These are phyloP conservation scores for Phlebiopsis gigantea DNA, from an alignment of 768 basidiomycete genomes.

Conservation along the genomic window DNA sequence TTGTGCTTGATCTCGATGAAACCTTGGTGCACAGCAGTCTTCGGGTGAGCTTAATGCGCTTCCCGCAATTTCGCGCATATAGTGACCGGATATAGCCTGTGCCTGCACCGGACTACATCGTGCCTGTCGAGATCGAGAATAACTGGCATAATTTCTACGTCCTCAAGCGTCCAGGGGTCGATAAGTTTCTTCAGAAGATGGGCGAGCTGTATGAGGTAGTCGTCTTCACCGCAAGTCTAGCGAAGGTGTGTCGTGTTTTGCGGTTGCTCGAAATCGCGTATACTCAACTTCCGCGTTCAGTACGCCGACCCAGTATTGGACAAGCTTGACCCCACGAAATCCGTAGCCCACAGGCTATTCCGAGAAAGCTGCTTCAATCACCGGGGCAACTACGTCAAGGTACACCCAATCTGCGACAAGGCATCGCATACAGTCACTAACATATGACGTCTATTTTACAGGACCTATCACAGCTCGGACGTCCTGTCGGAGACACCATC, in stretches of 20 bases:
- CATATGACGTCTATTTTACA: constrained; percentile 24
- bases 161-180: constrained; percentile 96
- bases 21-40: constrained; percentile 96
- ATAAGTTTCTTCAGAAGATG: constrained; percentile 95
- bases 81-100: constrained; percentile 75
- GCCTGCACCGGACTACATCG: constrained; percentile 76
- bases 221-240: constrained; percentile 94
- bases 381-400: constrained; percentile 99
- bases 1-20: constrained; percentile 95
- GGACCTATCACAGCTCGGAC: constrained; percentile 96
- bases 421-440: neutral
- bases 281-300: constrained; percentile 36
- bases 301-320: constrained; percentile 99
- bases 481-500: constrained; percentile 89
- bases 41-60: constrained; percentile 53
- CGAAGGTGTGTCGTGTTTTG: constrained; percentile 59
- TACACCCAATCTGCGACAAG: constrained; percentile 26
- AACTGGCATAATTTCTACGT: constrained; percentile 99
- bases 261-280: neutral
- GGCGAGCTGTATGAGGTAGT: constrained; percentile 98
- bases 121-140: constrained; percentile 98
- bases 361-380: constrained; percentile 98
- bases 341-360: constrained; percentile 92
- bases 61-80: neutral
- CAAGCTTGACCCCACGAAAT: constrained; percentile 88